Evolutionary conservation across 495 filamentous ascomycete species (phyloP).

Genomic region (Achaetomiella virescens): DNA sequence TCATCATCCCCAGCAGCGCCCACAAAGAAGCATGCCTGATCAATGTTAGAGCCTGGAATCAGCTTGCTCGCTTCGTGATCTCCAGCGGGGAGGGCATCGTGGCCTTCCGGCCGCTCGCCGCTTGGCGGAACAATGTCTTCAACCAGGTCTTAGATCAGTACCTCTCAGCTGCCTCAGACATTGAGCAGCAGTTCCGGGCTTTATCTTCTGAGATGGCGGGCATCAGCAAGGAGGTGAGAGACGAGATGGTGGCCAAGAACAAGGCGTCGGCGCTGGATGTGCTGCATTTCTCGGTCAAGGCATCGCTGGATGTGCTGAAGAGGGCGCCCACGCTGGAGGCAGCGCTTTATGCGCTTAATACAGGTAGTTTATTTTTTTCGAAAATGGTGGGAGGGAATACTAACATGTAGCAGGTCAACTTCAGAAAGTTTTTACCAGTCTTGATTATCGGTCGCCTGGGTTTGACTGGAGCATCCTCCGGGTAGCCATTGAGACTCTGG

Average conservation of each 20-base stretch:
- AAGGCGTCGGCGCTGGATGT: conserved; percentile 42
- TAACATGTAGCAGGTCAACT: conserved; percentile 28
- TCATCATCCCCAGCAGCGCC: conserved; percentile 72
- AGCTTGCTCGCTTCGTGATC: conserved; percentile 69
- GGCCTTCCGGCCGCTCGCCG: conserved; percentile 52
- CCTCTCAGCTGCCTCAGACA: conserved; percentile 41
- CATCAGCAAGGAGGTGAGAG: conserved; percentile 34
- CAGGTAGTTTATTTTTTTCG: conserved; percentile 25
- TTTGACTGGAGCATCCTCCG: conserved; percentile 41
- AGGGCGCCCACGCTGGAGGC: conserved; percentile 31
- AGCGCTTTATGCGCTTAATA: conserved; percentile 34
- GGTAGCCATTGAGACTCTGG: conserved; percentile 33
- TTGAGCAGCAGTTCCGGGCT: conserved; percentile 40
- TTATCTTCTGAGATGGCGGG: conserved; percentile 34
- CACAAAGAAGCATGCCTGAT: conserved; percentile 83
- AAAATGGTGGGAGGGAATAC: not conserved
- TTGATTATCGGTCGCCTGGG: conserved; percentile 32
- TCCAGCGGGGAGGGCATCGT: conserved; percentile 49
- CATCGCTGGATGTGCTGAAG: conserved; percentile 37
- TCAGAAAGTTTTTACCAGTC: conserved; percentile 39
- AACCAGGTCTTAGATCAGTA: conserved; percentile 45
- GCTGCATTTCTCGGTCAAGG: conserved; percentile 34
- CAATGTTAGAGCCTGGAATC: conserved; percentile 73
- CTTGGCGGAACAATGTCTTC: conserved; percentile 61
- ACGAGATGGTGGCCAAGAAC: conserved; percentile 39